These are phyloP conservation scores for Quercus phellos DNA, from an alignment of 331 rosid species.

Conservation along the genomic window DNA sequence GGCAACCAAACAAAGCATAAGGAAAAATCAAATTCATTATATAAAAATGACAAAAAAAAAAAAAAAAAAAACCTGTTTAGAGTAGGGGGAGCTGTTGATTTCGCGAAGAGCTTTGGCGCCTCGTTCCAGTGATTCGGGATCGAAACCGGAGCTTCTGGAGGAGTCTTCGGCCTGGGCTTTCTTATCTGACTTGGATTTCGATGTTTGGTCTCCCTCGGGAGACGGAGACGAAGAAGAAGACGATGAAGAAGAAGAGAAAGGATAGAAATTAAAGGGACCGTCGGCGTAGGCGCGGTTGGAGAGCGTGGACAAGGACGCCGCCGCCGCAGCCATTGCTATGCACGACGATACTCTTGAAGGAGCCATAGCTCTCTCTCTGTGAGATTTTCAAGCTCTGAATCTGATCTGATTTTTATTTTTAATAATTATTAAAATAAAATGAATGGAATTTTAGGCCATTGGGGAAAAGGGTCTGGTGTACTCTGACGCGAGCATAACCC, in stretches of 20 bases:
- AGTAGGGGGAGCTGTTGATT: slow-evolving; percentile 58
- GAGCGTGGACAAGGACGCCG: slow-evolving; percentile 46
- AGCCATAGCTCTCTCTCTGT: slow-evolving; percentile 35
- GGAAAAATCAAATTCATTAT: too few species aligned
- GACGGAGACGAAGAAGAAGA: slow-evolving; percentile 19
- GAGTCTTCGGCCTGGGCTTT: slow-evolving; percentile 53
- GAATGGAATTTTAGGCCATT: not conserved
- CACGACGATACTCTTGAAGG: slow-evolving; percentile 61
- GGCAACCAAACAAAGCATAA: not conserved
- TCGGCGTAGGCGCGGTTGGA: slow-evolving; percentile 61
- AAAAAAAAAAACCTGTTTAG: slow-evolving; percentile 53
- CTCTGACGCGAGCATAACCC: slow-evolving; percentile 25
- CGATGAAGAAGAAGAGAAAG: slow-evolving; percentile 52
- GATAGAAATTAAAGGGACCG: slow-evolving; percentile 50
- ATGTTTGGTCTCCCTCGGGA: slow-evolving; percentile 32
- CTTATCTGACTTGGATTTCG: slow-evolving; percentile 44
- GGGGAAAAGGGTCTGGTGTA: not conserved
- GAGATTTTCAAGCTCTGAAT: slow-evolving; percentile 18
- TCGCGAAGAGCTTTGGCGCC: slow-evolving; percentile 87
- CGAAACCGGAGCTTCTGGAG: slow-evolving; percentile 71
- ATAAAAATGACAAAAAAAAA: not conserved
- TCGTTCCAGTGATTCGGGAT: slow-evolving; percentile 79
- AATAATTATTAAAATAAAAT: not conserved
- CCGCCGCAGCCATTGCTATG: slow-evolving; percentile 66
- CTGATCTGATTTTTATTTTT: not conserved